These are phyloP conservation scores for Phytophthora chlamydospora DNA, from an alignment of 352 stramenopile species.

Conservation along the genomic window DNA sequence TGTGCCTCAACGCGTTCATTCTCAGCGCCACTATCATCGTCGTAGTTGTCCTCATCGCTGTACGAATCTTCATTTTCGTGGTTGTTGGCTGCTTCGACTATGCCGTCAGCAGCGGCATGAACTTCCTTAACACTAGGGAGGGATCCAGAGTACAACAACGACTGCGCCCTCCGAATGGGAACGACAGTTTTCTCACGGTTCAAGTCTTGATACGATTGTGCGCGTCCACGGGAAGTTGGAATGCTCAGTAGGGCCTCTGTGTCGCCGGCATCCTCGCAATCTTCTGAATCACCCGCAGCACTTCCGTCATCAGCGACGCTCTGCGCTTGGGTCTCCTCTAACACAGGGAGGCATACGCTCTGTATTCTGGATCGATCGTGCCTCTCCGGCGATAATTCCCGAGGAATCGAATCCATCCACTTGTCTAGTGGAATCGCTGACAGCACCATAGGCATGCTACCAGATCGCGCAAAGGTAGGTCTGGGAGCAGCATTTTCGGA, in stretches of 20 bases:
- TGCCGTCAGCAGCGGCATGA: background rate
- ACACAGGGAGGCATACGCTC: constrained; percentile 15
- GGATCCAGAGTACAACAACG: constrained; percentile 32
- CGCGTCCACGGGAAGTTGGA: constrained; percentile 13
- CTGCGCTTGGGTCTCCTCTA: constrained; percentile 10
- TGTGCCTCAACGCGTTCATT: constrained; percentile 12
- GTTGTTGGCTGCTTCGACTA: background rate
- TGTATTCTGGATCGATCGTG: constrained; percentile 14
- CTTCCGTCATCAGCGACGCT: constrained; percentile 21
- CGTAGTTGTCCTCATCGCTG: constrained; percentile 15
- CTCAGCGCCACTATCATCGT: constrained; percentile 18
- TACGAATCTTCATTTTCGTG: constrained; percentile 15
- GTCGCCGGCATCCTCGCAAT: background rate
- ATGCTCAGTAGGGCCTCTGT: background rate
- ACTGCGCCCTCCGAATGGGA: constrained; percentile 31
- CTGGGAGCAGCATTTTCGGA: constrained; percentile 1
- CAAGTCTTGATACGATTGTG: constrained; percentile 31
- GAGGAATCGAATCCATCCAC: constrained; percentile 20
- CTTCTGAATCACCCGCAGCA: constrained; percentile 20
- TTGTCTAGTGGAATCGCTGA: constrained; percentile 10
- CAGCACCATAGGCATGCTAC: constrained; percentile 32
- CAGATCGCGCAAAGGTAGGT: constrained; percentile 17
- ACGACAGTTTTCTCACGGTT: constrained; percentile 13
- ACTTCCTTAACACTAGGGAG: constrained; percentile 48
- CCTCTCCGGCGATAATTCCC: constrained; percentile 22